Percentiles rank a stretch among this genome's conserved stretches.
phyloP scores from a whole-genome alignment of 345 rosid species.

The Eucalyptus curtisii region DNA sequence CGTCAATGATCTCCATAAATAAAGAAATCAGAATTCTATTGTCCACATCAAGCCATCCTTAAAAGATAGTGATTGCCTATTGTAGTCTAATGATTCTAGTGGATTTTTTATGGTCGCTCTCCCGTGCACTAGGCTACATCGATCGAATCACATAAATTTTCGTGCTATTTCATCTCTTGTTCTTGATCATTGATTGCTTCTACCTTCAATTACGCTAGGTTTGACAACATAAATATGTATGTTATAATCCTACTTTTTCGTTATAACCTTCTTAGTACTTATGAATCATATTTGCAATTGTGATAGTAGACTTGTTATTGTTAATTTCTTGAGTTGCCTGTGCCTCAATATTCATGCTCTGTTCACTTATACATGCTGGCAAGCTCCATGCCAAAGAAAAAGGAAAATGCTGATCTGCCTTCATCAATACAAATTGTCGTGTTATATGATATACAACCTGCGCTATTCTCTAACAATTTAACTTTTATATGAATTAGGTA shows the following conservation, averaged over 20 bases:
- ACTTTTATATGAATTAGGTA: background rate
- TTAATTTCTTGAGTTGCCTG: background rate
- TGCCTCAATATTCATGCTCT: background rate
- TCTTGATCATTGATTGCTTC: background rate
- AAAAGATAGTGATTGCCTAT: background rate
- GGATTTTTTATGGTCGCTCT: background rate
- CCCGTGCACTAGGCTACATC: accelerated
- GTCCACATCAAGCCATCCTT: background rate
- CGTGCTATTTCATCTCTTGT: accelerated
- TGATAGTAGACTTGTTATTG: background rate
- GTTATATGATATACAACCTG: no score
- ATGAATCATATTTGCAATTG: background rate
- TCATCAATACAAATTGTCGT: background rate
- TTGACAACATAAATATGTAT: background rate
- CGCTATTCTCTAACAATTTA: no score
- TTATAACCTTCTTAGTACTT: no score
- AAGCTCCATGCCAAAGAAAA: background rate
- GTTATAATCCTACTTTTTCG: no score
- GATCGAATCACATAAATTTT: background rate
- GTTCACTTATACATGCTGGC: background rate
- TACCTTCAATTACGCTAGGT: background rate
- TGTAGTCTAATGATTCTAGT: background rate
- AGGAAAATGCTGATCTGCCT: background rate
- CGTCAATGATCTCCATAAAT: background rate
- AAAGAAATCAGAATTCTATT: background rate